Evolutionary conservation across 2,329 filamentous ascomycete genomes (phyloP).

Genomic region (Ambrosiella xylebori): DNA sequence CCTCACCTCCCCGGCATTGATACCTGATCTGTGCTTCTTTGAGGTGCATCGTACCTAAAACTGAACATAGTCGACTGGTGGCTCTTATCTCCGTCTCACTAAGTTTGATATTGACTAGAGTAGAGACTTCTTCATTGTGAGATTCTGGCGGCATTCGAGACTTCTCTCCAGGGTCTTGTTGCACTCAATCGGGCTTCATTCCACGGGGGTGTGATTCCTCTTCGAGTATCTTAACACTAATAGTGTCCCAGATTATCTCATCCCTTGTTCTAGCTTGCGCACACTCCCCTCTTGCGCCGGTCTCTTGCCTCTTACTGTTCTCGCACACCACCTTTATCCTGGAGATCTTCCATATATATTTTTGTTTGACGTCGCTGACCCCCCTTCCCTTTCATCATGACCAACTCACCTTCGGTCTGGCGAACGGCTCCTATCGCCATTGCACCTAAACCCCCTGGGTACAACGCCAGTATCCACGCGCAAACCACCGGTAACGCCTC

Average conservation of each 20-base stretch:
- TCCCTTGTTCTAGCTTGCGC: neutral
- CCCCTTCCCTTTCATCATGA: constrained; percentile 29
- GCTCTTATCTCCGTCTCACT: constrained; percentile 2
- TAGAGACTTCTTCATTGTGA: no score
- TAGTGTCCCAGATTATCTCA: neutral
- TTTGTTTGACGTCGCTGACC: constrained; percentile 12
- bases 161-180: neutral
- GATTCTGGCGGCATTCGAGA: no score
- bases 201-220: neutral
- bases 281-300: neutral
- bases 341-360: constrained; percentile 1
- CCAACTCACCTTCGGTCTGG: constrained; percentile 33
- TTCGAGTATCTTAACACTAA: neutral
- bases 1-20: neutral
- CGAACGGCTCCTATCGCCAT: constrained; percentile 50
- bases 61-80: neutral
- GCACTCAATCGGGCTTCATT: neutral
- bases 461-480: constrained; percentile 24
- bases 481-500: constrained; percentile 7
- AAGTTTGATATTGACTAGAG: neutral
- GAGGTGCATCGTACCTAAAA: neutral
- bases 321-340: neutral
- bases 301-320: neutral
- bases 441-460: constrained; percentile 37
- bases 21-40: constrained; percentile 3